Evolutionary conservation across 805 yeast species (phyloP).

Genomic region (Wickerhamiella slavikovae): DNA sequence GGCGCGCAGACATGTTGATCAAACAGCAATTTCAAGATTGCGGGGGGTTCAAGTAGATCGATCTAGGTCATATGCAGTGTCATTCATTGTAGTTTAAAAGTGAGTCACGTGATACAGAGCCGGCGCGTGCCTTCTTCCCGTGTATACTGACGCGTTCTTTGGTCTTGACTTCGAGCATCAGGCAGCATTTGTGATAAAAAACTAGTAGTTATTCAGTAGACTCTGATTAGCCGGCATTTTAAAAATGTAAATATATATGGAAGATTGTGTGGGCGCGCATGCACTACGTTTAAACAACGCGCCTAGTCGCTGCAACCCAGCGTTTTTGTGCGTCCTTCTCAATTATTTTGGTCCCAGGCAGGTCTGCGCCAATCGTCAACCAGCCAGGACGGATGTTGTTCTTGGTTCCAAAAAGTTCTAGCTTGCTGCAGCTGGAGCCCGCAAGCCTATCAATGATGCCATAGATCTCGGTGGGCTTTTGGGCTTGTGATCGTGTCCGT

Average conservation of each 20-base stretch:
- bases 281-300: too few relatives aligned
- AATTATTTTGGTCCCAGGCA: slow-evolving; percentile 5
- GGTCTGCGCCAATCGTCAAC: slow-evolving; percentile 27
- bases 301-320: too few relatives aligned
- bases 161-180: too few relatives aligned
- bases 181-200: too few relatives aligned
- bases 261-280: too few relatives aligned
- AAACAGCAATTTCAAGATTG: background rate
- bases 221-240: too few relatives aligned
- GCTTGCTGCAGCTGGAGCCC: slow-evolving; percentile 53
- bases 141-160: too few relatives aligned
- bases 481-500: slow-evolving; percentile 66
- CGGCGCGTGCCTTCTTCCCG: too few relatives aligned
- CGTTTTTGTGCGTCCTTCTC: slow-evolving; percentile 5
- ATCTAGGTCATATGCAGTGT: background rate
- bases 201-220: too few relatives aligned
- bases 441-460: slow-evolving; percentile 70
- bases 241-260: too few relatives aligned
- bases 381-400: slow-evolving; percentile 80
- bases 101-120: background rate
- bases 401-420: slow-evolving; percentile 77
- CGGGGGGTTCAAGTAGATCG: background rate
- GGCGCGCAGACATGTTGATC: background rate
- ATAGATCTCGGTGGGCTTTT: slow-evolving; percentile 83
- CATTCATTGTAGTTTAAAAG: background rate